Base-by-base conservation (phyloP, 1,139 yeast genomes). In the Debaryomyces psychrophilus region DNA sequence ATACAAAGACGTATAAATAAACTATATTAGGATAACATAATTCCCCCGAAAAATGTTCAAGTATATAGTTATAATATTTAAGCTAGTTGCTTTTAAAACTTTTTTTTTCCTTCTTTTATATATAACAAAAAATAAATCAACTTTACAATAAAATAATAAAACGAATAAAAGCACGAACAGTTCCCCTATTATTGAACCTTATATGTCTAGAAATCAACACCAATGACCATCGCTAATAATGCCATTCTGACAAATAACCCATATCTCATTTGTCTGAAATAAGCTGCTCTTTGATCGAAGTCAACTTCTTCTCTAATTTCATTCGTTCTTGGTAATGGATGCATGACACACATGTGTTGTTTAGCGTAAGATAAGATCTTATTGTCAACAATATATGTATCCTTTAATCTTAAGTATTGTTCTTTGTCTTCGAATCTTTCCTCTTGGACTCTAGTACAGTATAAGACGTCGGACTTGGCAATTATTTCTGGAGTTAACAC, bases 201-300 rank as follows among this genome's bases (percentile, higher is more conserved):
- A 23, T 12, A 22, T 27, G 18, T 28, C 53, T 68, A 74, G 53
- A 78, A 77, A 59, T 83, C 88, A 59, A 82, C 88, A 61, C 99
- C 99, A 71, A 95, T 83, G 54, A 95, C 99, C 95, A 93, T 87
- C 50, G 98, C 97, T 67, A 95, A 80, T 56, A 95, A 76, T 15
- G 99, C 99, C 99, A 95, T 95, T 81, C 99, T 90, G 46, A 95
- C 96, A 66, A 85, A 95, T 69, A 95, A 79, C 51, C 99, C 99
- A 65, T 93, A 93, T 71, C 95, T 87, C 98, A 93, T 93, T 78
- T 92, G 98, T 82, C 99, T 88, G 79, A 93, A 93, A 77, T 93
- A 93, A 51, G 98, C 98, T 55, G 99, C 98, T 71, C 99, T 87
- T 71, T 92, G 97, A 71, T 95, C 99, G 64, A 92, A 93, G 71